These are phyloP conservation scores for Fonsecaea pedrosoi DNA, from an alignment of 2,329 filamentous ascomycete genomes.

Conservation along the genomic window DNA sequence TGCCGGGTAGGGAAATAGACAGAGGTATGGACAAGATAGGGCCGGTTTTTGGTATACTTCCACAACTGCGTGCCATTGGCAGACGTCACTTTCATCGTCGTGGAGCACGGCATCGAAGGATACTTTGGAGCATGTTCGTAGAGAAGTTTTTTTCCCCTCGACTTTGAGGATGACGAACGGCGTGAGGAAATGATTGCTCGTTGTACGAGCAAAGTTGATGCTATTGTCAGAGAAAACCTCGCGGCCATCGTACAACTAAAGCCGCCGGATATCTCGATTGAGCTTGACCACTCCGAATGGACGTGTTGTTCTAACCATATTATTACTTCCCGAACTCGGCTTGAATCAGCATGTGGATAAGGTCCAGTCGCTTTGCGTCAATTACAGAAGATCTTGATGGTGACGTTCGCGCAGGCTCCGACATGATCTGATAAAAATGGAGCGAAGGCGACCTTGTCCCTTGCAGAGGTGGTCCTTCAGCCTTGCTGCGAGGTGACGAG, in stretches of 20 bases:
- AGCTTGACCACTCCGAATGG: background rate
- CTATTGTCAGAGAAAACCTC: background rate
- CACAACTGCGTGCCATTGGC: background rate
- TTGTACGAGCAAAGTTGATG: background rate
- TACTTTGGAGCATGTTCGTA: background rate
- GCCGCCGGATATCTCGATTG: background rate
- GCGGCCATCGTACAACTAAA: slow-evolving; percentile 2
- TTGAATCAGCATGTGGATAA: background rate
- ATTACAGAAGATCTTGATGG: background rate
- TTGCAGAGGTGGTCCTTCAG: slow-evolving; percentile 1
- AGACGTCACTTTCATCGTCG: background rate
- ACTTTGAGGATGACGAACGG: background rate
- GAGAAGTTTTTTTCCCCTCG: background rate
- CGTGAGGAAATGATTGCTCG: background rate
- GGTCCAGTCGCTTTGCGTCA: background rate
- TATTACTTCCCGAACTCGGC: background rate
- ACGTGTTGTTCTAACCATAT: background rate
- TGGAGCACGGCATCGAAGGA: background rate
- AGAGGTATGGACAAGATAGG: background rate
- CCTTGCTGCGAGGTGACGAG: background rate
- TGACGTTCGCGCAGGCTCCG: background rate
- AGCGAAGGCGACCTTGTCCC: background rate
- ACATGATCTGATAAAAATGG: background rate
- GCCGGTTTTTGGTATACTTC: background rate
- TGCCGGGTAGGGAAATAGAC: background rate